Base-by-base conservation (phyloP, 2,329 filamentous ascomycete genomes). In the Apiospora rasikravindrae region DNA sequence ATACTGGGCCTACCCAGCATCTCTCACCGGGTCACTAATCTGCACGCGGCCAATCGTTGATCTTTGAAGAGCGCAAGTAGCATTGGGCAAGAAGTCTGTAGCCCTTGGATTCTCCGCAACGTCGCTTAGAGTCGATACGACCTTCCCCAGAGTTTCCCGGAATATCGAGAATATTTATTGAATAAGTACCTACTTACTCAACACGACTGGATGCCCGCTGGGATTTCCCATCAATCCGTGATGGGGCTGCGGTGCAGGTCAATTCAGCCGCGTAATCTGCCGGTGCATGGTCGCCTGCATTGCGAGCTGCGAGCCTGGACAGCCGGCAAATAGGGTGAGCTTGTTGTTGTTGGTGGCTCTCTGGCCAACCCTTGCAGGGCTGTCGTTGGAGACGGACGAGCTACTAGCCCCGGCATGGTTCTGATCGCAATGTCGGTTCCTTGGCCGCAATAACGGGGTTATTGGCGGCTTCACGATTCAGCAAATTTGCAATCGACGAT, bases 91-190 rank as follows among this genome's bases (percentile, higher is more conserved):
- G 57, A n/a, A 33, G 33, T 64, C 19, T 64, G 24, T 19, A 40
- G 10, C 19, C 33, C 14, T n/a, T 19, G n/a, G n/a, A 64, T n/a
- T 40, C 14, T 37, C 33, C 33, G 29, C 57, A 64, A 40, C 33
- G 22, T 64, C 57, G 33, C 57, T 64, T 64, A 40, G 33, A 64
- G 4, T n/a, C 33, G 11, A 64, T 64, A n/a, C 57, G 19, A 64
- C 57, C 57, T 64, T 64, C 33, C 33, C 57, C 33, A 64, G 57
- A 7, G n/a, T 64, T 37, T 24, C 33, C 33, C 19, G 19, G n/a
- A 37, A 64, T 64, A n/a, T 64, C 33, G 57, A 22, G 33, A n/a
- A n/a, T 40, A 64, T 64, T 61, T 61, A 61, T 61, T 61, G 53
- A 22, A 64, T 40, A 40, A 64, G 57, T 64, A 64, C 19, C 29